These are phyloP conservation scores for Fusarium sp. DNA, from an alignment of 2,329 filamentous ascomycete genomes.

Conservation along the genomic window DNA sequence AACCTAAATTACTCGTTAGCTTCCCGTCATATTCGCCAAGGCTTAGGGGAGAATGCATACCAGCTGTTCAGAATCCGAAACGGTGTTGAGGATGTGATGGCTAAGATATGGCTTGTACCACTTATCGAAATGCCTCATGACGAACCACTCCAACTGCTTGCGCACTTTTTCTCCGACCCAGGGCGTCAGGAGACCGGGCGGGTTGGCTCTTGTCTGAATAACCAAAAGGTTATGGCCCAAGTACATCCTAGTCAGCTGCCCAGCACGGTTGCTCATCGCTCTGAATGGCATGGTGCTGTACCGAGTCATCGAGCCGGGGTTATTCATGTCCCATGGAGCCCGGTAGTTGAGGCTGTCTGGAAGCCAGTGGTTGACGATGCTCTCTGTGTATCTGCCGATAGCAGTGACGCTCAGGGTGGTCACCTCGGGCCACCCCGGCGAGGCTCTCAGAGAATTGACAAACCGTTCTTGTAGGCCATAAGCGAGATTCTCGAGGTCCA, in stretches of 20 bases:
- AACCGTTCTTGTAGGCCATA: background rate
- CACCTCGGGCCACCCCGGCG: background rate
- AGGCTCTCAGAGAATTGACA: background rate
- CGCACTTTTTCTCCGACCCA: background rate
- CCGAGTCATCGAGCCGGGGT: background rate
- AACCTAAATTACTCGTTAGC: background rate
- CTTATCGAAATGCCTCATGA: background rate
- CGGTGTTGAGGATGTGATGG: background rate
- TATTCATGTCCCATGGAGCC: background rate
- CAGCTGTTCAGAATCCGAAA: background rate
- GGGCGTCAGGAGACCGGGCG: background rate
- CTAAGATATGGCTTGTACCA: background rate
- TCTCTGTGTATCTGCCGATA: background rate
- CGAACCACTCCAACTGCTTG: background rate
- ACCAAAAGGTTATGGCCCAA: too few relatives aligned
- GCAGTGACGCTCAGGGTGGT: background rate
- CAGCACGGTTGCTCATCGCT: background rate
- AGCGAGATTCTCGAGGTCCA: background rate
- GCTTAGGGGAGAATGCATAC: background rate
- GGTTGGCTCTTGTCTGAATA: background rate
- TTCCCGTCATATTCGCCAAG: background rate
- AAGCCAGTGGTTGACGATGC: background rate
- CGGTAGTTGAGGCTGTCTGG: background rate
- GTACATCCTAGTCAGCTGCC: background rate
- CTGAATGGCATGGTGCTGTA: background rate